Evolutionary conservation across 257 asterid species (phyloP).

Genomic region (Lycium ferocissimum): DNA sequence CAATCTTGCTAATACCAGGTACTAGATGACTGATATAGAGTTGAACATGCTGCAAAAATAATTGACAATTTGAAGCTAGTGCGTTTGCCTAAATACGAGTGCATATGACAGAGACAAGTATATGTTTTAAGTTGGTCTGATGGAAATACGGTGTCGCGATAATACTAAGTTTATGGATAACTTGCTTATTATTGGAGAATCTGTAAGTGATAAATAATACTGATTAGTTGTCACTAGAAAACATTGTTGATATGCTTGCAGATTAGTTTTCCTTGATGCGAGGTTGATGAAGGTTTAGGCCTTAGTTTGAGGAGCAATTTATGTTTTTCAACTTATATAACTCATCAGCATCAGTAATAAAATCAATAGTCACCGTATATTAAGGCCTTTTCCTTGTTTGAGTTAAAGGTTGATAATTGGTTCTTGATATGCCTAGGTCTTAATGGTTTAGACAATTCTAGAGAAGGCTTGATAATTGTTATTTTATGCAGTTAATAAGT

Average conservation of each 20-base stretch:
- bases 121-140: not conserved
- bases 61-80: not conserved
- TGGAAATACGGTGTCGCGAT: conserved; percentile 5
- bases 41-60: not conserved
- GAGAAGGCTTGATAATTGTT: not conserved
- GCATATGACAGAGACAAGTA: not conserved
- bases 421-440: conserved; percentile 14
- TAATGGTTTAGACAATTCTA: not conserved
- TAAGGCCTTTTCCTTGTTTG: not conserved
- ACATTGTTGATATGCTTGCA: not conserved
- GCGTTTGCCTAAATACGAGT: not conserved
- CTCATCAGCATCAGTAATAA: conserved; percentile 11
- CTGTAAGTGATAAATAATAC: not conserved
- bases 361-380: not conserved
- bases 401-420: not conserved
- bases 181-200: not conserved
- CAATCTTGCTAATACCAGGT: conserved; percentile 95
- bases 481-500: conserved; percentile 73
- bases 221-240: not conserved
- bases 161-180: not conserved
- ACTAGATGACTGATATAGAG: conserved; percentile 1
- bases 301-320: not conserved
- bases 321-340: not conserved
- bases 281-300: conserved; percentile 8
- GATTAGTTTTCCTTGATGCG: conserved; percentile 7